Evolutionary conservation across 345 rosid species (phyloP).

Genomic region (Camelina laxa): DNA sequence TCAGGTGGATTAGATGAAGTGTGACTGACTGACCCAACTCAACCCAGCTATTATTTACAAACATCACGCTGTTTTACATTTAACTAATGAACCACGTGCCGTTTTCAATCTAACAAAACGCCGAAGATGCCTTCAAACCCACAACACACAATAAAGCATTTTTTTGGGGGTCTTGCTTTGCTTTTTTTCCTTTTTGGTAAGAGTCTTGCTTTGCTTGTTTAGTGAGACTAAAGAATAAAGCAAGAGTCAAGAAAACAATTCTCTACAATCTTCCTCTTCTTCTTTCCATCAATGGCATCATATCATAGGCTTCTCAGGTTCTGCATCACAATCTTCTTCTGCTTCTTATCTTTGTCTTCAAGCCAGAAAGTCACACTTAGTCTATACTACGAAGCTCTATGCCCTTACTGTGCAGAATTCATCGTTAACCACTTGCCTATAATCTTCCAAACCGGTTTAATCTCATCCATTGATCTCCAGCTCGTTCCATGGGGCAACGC

Average conservation of each 20-base stretch:
- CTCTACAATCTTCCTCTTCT: not conserved
- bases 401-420: constrained; percentile 77
- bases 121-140: not conserved
- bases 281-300: constrained; percentile 38
- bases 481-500: constrained; percentile 89
- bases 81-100: not conserved
- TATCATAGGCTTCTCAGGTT: constrained; percentile 7
- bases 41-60: not conserved
- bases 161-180: not conserved
- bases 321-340: constrained; percentile 21
- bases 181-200: too few relatives aligned
- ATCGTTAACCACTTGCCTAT: constrained; percentile 69
- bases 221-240: constrained; percentile 22
- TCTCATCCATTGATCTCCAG: constrained; percentile 68
- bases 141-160: not conserved
- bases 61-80: constrained; percentile 15
- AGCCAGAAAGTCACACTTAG: constrained; percentile 58
- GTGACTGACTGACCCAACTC: constrained; percentile 25
- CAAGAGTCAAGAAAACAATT: constrained; percentile 4
- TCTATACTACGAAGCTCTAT: constrained; percentile 76
- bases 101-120: not conserved
- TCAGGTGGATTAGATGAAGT: constrained; percentile 44
- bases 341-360: constrained; percentile 27
- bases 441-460: constrained; percentile 60
- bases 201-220: too few relatives aligned